Evolutionary conservation across 2,329 filamentous ascomycete genomes (phyloP).

Genomic region (Beauveria pseudobassiana): DNA sequence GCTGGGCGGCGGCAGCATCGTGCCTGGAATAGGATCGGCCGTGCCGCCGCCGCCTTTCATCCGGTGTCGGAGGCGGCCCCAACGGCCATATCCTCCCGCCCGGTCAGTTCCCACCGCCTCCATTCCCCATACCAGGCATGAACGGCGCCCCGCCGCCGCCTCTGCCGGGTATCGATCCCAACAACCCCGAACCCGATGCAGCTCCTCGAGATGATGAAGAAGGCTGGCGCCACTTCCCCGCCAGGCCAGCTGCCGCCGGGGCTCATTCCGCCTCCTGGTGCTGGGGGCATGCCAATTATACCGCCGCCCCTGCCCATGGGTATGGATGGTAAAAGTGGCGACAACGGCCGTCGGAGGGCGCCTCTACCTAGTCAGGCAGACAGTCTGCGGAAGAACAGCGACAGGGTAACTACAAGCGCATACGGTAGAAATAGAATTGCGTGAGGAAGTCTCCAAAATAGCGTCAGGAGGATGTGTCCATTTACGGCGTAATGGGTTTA

Average conservation of each 20-base stretch:
- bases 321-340: slow-evolving; percentile 26
- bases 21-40: slow-evolving; percentile 36
- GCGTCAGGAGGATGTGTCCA: too few species aligned
- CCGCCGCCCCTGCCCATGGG: slow-evolving; percentile 32
- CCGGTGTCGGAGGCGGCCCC: slow-evolving; percentile 40
- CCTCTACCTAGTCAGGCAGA: slow-evolving; percentile 80
- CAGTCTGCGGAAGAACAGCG: slow-evolving; percentile 72
- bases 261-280: slow-evolving; percentile 33
- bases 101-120: slow-evolving; percentile 38
- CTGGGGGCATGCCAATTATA: slow-evolving; percentile 27
- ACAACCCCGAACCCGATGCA: slow-evolving; percentile 54
- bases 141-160: slow-evolving; percentile 46
- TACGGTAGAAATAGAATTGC: background rate
- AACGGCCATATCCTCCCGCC: slow-evolving; percentile 38
- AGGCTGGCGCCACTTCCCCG: slow-evolving; percentile 54
- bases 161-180: slow-evolving; percentile 45
- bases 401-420: slow-evolving; percentile 48
- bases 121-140: slow-evolving; percentile 44
- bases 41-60: slow-evolving; percentile 36
- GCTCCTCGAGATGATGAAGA: slow-evolving; percentile 58
- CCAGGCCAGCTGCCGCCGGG: slow-evolving; percentile 39
- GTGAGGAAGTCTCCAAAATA: too few species aligned
- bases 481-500: too few species aligned
- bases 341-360: slow-evolving; percentile 41
- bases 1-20: slow-evolving; percentile 27